A percentile compares a stretch with the other conserved stretches of the same genome.
phyloP scores from a whole-genome alignment of 176 grass and related monocot species.

The Musa schizocarpa region DNA sequence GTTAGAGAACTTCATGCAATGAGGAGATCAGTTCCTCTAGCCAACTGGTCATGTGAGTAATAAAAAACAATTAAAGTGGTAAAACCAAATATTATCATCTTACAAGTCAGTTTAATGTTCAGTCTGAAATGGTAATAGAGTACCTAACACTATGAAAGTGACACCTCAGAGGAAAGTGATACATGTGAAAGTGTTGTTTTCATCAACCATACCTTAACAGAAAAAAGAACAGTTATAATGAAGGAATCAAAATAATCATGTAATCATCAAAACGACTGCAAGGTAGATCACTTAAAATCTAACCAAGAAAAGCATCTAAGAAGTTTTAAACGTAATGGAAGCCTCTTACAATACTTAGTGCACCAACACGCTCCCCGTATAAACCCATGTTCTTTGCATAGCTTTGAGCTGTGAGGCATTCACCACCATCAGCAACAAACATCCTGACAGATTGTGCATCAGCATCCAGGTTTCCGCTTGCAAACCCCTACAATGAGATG shows the following conservation, averaged over 20 bases:
- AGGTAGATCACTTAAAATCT: neutral
- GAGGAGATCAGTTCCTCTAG: too few species aligned
- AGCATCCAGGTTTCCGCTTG: constrained; percentile 88
- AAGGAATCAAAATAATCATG: neutral
- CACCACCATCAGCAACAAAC: constrained; percentile 96
- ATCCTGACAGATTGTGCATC: constrained; percentile 84
- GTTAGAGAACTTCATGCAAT: too few species aligned
- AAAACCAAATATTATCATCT: neutral
- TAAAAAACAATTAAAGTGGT: neutral
- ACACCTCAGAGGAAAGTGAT: neutral
- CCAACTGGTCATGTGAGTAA: too few species aligned
- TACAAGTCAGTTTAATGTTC: neutral
- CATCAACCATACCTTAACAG: neutral
- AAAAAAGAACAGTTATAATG: neutral
- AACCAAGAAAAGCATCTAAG: neutral
- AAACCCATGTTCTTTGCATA: constrained; percentile 99
- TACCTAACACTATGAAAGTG: neutral
- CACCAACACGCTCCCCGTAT: constrained; percentile 95
- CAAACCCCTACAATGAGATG: constrained; percentile 55
- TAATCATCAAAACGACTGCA: neutral
- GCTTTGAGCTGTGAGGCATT: constrained; percentile 89
- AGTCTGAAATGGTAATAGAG: neutral
- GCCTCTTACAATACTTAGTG: constrained; percentile 88
- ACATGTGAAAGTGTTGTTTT: neutral
- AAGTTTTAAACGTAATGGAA: neutral